A percentile compares a stretch with the other conserved stretches of the same genome.
These are phyloP conservation scores for Aspergillus vadensis DNA, from an alignment of 2,329 filamentous ascomycete species.

Conservation along the genomic window DNA sequence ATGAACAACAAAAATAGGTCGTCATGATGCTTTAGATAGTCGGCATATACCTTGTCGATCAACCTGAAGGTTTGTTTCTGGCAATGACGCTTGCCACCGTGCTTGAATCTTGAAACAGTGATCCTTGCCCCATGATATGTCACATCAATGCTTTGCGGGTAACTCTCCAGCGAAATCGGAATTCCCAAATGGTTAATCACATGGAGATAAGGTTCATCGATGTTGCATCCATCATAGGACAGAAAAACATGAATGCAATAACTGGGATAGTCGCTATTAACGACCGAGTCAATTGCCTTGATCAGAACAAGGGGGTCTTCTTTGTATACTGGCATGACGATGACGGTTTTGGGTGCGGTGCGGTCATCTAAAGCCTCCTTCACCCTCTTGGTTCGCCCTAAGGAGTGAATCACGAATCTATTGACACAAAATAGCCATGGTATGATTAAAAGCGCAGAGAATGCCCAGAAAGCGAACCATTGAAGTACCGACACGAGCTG, in stretches of 20 bases:
- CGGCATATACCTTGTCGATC: conserved; percentile 87
- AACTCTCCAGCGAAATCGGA: conserved; percentile 68
- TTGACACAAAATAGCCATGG: conserved; percentile 95
- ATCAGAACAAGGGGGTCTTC: conserved; percentile 83
- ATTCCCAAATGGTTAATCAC: conserved; percentile 85
- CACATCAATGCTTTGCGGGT: conserved; percentile 89
- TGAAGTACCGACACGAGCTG: conserved; percentile 72
- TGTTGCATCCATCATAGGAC: conserved; percentile 87
- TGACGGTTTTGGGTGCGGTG: conserved; percentile 88
- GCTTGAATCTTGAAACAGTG: conserved; percentile 87
- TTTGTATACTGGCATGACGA: conserved; percentile 96
- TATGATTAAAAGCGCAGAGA: conserved; percentile 78
- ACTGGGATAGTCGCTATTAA: conserved; percentile 89
- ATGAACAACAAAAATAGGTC: conserved; percentile 96
- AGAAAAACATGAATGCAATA: conserved; percentile 93
- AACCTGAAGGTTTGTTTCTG: conserved; percentile 92
- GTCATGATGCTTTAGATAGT: conserved; percentile 84
- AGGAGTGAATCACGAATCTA: conserved; percentile 81
- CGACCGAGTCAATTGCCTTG: conserved; percentile 85
- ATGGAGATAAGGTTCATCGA: conserved; percentile 85
- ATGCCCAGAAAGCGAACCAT: conserved; percentile 95
- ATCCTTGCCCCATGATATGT: conserved; percentile 79
- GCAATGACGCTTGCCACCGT: conserved; percentile 90
- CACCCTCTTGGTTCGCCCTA: conserved; percentile 79
- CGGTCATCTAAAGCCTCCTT: conserved; percentile 81